Conservation (phyloP, 805 yeast genomes). For the Starmerella geochares region DNA sequence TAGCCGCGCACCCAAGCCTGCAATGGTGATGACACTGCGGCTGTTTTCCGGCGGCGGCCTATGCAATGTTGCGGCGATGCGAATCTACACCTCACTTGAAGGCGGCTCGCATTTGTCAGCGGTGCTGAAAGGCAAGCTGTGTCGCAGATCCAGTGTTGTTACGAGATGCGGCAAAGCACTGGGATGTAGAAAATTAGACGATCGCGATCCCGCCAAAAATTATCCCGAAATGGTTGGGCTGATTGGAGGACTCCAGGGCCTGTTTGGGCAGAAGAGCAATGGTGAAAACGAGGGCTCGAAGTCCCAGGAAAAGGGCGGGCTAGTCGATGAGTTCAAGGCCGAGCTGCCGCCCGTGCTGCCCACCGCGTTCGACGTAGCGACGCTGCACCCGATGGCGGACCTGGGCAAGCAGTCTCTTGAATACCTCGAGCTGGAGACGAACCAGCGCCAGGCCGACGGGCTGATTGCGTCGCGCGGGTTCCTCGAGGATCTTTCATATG, state of each 20-base stretch:
- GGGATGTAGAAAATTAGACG: slow-evolving; percentile 1
- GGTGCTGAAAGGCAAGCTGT: too few species aligned
- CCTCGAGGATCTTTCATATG: slow-evolving; percentile 95
- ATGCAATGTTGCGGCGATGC: too few species aligned
- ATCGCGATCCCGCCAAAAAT: background rate
- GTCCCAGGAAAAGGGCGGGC: background rate
- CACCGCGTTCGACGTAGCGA: slow-evolving; percentile 48
- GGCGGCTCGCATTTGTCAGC: too few species aligned
- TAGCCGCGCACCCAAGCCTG: too few species aligned
- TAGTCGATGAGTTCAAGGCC: slow-evolving; percentile 4
- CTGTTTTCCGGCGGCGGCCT: too few species aligned
- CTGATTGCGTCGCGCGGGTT: slow-evolving; percentile 93
- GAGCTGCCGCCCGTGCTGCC: slow-evolving; percentile 20
- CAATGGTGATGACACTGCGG: too few species aligned
- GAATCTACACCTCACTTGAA: too few species aligned
- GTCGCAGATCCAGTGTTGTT: background rate
- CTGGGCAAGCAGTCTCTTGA: slow-evolving; percentile 73
- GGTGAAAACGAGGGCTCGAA: background rate
- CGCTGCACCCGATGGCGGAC: slow-evolving; percentile 86
- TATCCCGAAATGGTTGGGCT: slow-evolving; percentile 2
- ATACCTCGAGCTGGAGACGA: slow-evolving; percentile 66
- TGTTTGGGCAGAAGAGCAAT: slow-evolving; percentile 1
- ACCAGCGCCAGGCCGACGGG: slow-evolving; percentile 49
- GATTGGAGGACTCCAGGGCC: slow-evolving; percentile 7
- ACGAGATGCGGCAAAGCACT: background rate